Conservation (phyloP, 192 early-diverging fungal genomes). For the Backusella psychrophila region DNA sequence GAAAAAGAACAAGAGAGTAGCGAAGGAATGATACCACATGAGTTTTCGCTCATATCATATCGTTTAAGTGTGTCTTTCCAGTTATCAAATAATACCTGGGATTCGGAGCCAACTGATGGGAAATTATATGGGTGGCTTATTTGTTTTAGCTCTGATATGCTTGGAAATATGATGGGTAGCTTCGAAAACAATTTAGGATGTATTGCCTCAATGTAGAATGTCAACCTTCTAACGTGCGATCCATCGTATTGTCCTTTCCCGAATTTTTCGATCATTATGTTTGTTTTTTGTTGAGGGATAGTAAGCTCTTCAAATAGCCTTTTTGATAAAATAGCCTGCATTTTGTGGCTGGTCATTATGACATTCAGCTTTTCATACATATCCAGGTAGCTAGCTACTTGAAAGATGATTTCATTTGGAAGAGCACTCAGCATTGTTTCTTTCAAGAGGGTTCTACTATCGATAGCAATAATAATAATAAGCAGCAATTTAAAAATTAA, state of each 20-base stretch:
- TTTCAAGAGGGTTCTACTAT: background rate
- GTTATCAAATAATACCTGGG: background rate
- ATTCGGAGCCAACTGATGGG: background rate
- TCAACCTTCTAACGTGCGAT: background rate
- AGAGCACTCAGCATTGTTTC: background rate
- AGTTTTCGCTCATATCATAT: slow-evolving; percentile 1
- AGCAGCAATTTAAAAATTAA: background rate
- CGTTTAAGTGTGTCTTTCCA: slow-evolving; percentile 2
- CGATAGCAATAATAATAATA: background rate
- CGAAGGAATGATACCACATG: background rate
- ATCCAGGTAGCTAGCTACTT: background rate
- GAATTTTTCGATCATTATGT: background rate
- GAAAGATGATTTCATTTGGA: background rate
- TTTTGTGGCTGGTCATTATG: background rate
- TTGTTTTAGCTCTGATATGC: background rate
- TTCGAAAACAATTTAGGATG: background rate
- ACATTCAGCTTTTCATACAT: slow-evolving; percentile 2
- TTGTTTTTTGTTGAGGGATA: background rate
- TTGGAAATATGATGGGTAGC: background rate
- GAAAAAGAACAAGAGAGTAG: background rate
- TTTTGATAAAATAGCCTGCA: background rate
- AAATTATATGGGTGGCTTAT: background rate
- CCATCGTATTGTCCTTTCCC: background rate
- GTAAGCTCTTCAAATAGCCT: background rate
- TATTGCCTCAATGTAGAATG: background rate